These are phyloP conservation scores for Pulicaria dysenterica DNA, from an alignment of 129 eudicot genomes.

Conservation along the genomic window DNA sequence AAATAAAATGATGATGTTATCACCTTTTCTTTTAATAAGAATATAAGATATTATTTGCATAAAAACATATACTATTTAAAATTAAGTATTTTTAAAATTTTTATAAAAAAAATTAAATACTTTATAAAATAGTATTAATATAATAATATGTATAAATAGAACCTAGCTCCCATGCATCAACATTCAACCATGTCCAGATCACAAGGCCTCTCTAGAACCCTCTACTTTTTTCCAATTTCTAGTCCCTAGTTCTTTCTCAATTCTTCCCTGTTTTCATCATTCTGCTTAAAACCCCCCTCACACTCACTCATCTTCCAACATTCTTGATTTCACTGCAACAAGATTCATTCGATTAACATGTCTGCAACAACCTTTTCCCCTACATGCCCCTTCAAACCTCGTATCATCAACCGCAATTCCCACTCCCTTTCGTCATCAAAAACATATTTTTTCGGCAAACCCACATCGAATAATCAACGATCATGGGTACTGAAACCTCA, in stretches of 20 bases:
- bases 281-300: slow-evolving; percentile 19
- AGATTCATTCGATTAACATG: slow-evolving; percentile 4
- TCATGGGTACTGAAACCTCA: slow-evolving; percentile 11
- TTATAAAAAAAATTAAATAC: too few species aligned
- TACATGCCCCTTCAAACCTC: slow-evolving; percentile 37
- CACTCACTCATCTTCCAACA: slow-evolving; percentile 2
- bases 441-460: slow-evolving; percentile 28
- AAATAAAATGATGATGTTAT: too few species aligned
- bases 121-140: too few species aligned
- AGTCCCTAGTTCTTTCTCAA: slow-evolving; percentile 13
- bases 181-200: slow-evolving; percentile 11
- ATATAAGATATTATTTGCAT: too few species aligned
- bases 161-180: slow-evolving; percentile 15
- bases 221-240: slow-evolving; percentile 24
- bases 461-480: not conserved
- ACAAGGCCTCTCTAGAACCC: slow-evolving; percentile 35
- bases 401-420: slow-evolving; percentile 11
- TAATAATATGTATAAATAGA: not conserved
- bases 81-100: too few species aligned
- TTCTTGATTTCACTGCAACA: not conserved
- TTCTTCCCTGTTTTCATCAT: slow-evolving; percentile 16
- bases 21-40: too few species aligned
- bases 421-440: slow-evolving; percentile 5
- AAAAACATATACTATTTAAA: too few species aligned
- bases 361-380: slow-evolving; percentile 36